Conservation (phyloP, 1,284 basidiomycete species). For the Xerocomus nothofagi region DNA sequence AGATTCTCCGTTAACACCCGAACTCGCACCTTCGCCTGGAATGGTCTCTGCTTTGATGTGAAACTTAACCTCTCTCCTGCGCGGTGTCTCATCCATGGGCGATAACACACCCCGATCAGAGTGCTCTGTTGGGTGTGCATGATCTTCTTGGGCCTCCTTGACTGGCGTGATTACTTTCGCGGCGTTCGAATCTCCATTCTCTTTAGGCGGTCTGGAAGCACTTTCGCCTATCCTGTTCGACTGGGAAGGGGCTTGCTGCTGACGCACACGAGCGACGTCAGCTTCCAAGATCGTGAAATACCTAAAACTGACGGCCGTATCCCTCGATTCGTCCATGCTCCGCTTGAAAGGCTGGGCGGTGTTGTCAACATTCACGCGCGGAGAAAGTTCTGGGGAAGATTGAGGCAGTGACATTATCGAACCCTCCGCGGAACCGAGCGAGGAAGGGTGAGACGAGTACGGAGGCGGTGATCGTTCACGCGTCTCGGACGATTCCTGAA, state of each 20-base stretch:
- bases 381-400: slow-evolving; percentile 32
- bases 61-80: slow-evolving; percentile 71
- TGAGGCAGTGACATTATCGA: slow-evolving; percentile 36
- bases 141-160: slow-evolving; percentile 12
- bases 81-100: slow-evolving; percentile 33
- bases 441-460: slow-evolving; percentile 36
- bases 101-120: slow-evolving; percentile 18
- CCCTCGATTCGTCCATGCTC: slow-evolving; percentile 58
- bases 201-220: slow-evolving; percentile 12
- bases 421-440: slow-evolving; percentile 29
- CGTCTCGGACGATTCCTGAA: slow-evolving; percentile 13
- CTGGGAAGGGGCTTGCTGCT: slow-evolving; percentile 24
- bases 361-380: slow-evolving; percentile 33
- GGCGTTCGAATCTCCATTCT: slow-evolving; percentile 13
- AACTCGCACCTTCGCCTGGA: slow-evolving; percentile 43
- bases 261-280: slow-evolving; percentile 44
- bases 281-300: slow-evolving; percentile 63
- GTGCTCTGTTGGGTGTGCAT: slow-evolving; percentile 12
- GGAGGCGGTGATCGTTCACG: slow-evolving; percentile 31
- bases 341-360: slow-evolving; percentile 51
- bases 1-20: slow-evolving; percentile 34
- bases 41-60: slow-evolving; percentile 59
- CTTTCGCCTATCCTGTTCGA: slow-evolving; percentile 15
- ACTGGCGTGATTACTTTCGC: slow-evolving; percentile 10
- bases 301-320: slow-evolving; percentile 66